phyloP scores from a whole-genome alignment of 2,329 filamentous ascomycete species.

The Alternaria tenuissima region DNA sequence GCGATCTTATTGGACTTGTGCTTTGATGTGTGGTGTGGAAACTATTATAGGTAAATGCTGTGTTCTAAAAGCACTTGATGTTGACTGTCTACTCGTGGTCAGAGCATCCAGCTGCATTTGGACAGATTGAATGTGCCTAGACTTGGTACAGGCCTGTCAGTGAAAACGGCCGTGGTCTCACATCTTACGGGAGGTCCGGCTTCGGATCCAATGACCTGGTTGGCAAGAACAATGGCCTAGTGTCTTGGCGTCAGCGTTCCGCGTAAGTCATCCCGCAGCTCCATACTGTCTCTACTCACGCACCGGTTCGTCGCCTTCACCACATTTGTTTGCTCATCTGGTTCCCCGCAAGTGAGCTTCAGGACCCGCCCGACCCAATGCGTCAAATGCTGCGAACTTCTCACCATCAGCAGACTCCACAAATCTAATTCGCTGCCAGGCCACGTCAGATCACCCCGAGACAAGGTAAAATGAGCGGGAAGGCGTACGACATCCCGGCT shows the following conservation, averaged over 20 bases:
- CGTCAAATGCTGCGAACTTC: not conserved
- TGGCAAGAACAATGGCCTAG: not conserved
- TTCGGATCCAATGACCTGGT: not conserved
- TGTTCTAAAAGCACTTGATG: not conserved
- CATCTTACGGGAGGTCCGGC: not conserved
- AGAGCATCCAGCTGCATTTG: no score
- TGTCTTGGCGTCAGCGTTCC: constrained; percentile 5
- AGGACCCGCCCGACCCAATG: not conserved
- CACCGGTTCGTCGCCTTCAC: not conserved
- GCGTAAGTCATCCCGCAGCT: not conserved
- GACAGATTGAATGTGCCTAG: not conserved
- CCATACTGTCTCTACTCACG: not conserved
- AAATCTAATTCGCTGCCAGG: not conserved
- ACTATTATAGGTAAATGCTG: not conserved
- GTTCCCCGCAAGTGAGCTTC: not conserved
- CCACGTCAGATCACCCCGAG: constrained; percentile 6
- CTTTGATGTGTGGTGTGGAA: no score
- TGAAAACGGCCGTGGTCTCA: not conserved
- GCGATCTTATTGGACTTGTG: no score
- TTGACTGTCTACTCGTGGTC: not conserved
- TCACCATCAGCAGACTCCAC: not conserved
- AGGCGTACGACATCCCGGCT: not conserved
- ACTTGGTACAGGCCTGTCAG: not conserved
- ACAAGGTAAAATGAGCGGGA: not conserved
- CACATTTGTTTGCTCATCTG: not conserved